Conservation (phyloP, 1,284 basidiomycete genomes). For the Singerocomus rubriflavus region DNA sequence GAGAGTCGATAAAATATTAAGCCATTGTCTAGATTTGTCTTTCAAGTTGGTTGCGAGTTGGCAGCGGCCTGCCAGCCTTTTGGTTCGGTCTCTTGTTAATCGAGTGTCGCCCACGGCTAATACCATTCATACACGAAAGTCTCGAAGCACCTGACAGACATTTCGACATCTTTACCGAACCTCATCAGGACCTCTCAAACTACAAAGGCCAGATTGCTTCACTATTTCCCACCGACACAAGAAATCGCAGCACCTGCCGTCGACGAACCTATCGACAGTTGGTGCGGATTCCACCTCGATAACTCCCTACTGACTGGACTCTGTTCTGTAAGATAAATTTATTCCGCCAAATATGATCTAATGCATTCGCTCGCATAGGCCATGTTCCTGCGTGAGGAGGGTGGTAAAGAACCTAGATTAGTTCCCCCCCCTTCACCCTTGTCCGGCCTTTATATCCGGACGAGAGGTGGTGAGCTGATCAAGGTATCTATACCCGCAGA, state of each 20-base stretch:
- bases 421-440: conserved; percentile 67
- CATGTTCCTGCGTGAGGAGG: conserved; percentile 64
- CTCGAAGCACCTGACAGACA: conserved; percentile 59
- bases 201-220: conserved; percentile 82
- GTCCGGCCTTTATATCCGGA: conserved; percentile 88
- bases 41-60: conserved; percentile 74
- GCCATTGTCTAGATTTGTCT: conserved; percentile 58
- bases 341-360: background rate
- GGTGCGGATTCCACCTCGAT: conserved; percentile 82
- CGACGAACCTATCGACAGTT: conserved; percentile 71
- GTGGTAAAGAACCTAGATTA: conserved; percentile 40
- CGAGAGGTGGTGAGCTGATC: conserved; percentile 68
- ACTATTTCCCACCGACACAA: conserved; percentile 78
- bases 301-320: conserved; percentile 88
- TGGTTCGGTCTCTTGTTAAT: conserved; percentile 43
- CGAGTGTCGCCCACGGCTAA: background rate
- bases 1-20: background rate
- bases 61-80: conserved; percentile 86
- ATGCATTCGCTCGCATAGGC: conserved; percentile 48
- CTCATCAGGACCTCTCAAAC: conserved; percentile 67
- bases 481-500: conserved; percentile 83
- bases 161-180: conserved; percentile 58
- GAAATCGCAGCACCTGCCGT: conserved; percentile 38
- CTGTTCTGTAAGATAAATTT: conserved; percentile 58
- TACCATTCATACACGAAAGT: conserved; percentile 37